phyloP scores from a whole-genome alignment of 345 rosid species.

The Salix koriyanagi region DNA sequence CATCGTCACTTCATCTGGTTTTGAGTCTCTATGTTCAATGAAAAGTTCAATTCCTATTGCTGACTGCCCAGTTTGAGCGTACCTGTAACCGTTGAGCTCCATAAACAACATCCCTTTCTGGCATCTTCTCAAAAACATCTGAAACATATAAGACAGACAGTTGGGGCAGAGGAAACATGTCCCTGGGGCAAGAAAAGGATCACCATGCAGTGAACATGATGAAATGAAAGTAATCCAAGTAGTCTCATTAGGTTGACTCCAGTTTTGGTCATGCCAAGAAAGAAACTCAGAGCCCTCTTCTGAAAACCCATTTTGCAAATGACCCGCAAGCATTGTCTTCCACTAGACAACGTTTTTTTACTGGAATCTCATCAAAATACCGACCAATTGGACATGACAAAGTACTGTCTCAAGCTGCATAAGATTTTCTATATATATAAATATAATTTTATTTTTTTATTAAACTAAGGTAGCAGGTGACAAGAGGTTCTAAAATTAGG shows the following conservation, averaged over 20 bases:
- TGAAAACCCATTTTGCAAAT: constrained; percentile 19
- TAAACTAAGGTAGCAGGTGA: no score
- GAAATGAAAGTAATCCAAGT: constrained; percentile 49
- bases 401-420: no score
- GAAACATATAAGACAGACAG: constrained; percentile 10
- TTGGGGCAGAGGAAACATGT: no score
- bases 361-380: constrained; percentile 44
- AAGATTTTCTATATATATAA: no score
- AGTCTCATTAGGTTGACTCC: constrained; percentile 15
- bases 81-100: constrained; percentile 54
- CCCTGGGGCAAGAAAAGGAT: constrained; percentile 31
- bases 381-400: neutral
- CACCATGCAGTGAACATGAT: constrained; percentile 35
- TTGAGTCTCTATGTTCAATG: constrained; percentile 12
- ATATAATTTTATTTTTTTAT: no score
- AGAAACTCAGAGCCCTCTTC: constrained; percentile 44
- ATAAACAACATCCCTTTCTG: constrained; percentile 37
- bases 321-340: constrained; percentile 58
- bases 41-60: constrained; percentile 32
- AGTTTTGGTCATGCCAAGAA: constrained; percentile 39
- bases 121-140: constrained; percentile 46
- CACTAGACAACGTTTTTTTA: constrained; percentile 41
- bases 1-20: constrained; percentile 45
- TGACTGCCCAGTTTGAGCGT: constrained; percentile 51
- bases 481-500: no score